phyloP scores from a whole-genome alignment of 805 yeast genomes.

The Starmerella potacharoeniae region DNA sequence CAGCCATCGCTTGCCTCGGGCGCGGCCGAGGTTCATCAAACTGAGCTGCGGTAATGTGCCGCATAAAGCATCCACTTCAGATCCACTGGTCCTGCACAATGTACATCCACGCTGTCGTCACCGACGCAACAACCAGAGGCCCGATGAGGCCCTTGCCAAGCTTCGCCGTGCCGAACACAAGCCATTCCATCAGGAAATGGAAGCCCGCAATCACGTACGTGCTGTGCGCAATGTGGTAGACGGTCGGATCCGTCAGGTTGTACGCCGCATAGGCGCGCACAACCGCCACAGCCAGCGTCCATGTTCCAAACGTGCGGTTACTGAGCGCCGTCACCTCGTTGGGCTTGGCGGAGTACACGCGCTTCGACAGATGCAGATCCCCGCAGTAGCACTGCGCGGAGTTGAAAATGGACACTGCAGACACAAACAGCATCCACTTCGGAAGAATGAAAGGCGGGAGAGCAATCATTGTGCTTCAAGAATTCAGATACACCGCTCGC shows the following conservation, averaged over 20 bases:
- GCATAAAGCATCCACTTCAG: neutral
- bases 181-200: slow-evolving; percentile 79
- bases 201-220: slow-evolving; percentile 71
- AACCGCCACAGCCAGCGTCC: slow-evolving; percentile 82
- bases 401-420: slow-evolving; percentile 85
- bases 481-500: no score
- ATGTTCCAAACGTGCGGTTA: slow-evolving; percentile 97
- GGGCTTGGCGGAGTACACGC: slow-evolving; percentile 63
- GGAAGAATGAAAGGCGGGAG: slow-evolving; percentile 44
- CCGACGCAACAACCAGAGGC: slow-evolving; percentile 70
- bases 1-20: no score
- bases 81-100: slow-evolving; percentile 42
- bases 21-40: no score
- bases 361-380: slow-evolving; percentile 61
- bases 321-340: slow-evolving; percentile 49
- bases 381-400: slow-evolving; percentile 75
- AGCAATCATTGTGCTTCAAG: neutral
- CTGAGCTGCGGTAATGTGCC: neutral
- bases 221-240: slow-evolving; percentile 67
- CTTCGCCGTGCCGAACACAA: slow-evolving; percentile 64
- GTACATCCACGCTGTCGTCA: slow-evolving; percentile 73
- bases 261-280: slow-evolving; percentile 83
- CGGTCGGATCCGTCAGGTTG: slow-evolving; percentile 52
- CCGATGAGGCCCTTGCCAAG: slow-evolving; percentile 83
- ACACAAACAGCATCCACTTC: slow-evolving; percentile 67